Conservation (phyloP, 768 basidiomycete species). For the Agrocybe praecox region DNA sequence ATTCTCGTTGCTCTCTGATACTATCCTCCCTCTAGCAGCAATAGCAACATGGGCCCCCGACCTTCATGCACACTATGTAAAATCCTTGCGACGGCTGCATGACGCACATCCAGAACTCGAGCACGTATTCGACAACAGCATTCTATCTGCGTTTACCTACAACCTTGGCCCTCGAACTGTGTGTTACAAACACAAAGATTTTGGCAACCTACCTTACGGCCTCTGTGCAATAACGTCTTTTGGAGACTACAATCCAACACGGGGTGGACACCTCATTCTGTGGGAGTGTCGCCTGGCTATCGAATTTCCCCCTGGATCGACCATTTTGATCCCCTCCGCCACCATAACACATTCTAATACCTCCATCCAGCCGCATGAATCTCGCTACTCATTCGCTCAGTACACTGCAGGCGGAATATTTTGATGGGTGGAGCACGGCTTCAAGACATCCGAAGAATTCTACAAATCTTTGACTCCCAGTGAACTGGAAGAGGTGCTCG, state of each 20-base stretch:
- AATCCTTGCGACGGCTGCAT: not conserved
- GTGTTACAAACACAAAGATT: constrained; percentile 4
- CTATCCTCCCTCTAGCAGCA: not conserved
- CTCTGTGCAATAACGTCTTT: constrained; percentile 5
- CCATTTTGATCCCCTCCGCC: constrained; percentile 4
- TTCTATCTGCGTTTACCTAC: not conserved
- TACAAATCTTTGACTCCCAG: not conserved
- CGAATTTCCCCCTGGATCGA: constrained; percentile 7
- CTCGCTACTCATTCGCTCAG: constrained; percentile 6
- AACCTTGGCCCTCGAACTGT: constrained; percentile 5
- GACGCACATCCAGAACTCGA: not conserved
- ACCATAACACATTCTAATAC: constrained; percentile 3
- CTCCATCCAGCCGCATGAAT: not conserved
- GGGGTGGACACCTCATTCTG: constrained; percentile 6
- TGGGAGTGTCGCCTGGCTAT: constrained; percentile 2
- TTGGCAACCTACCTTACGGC: constrained; percentile 6
- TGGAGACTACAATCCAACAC: not conserved
- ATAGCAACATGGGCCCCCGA: constrained; percentile 4
- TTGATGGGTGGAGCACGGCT: constrained; percentile 3
- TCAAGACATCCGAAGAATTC: not conserved
- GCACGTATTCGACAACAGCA: not conserved
- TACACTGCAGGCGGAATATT: constrained; percentile 7
- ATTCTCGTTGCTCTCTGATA: too few species aligned
- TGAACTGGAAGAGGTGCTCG: not conserved
- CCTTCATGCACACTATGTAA: not conserved